Conservation (phyloP, 495 filamentous ascomycete genomes). For the Trichoderma orchidacearum region DNA sequence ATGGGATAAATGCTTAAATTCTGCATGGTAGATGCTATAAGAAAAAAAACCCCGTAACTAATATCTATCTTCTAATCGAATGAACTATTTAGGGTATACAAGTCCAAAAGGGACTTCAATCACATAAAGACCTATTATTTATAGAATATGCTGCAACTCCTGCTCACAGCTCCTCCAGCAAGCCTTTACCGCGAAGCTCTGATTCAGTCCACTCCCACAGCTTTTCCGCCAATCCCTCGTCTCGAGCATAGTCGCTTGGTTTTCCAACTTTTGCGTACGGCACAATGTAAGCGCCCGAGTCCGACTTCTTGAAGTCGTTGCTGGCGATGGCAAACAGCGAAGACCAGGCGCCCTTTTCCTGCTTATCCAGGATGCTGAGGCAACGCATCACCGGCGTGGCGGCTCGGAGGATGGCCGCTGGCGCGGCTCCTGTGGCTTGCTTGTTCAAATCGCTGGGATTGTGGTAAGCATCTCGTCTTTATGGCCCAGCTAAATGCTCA, state of each 20-base stretch:
- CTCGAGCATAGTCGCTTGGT: conserved; percentile 4
- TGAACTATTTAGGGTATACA: too few relatives aligned
- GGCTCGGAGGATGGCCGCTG: conserved; percentile 1
- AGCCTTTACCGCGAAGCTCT: conserved; percentile 8
- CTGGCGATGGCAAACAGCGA: conserved; percentile 9
- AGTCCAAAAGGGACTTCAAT: too few relatives aligned
- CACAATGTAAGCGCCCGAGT: conserved; percentile 5
- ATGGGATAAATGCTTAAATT: too few relatives aligned
- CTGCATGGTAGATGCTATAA: too few relatives aligned
- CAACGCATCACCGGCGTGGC: conserved; percentile 4
- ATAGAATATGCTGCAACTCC: too few relatives aligned
- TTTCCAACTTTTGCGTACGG: conserved; percentile 8
- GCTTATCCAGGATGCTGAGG: conserved; percentile 4
- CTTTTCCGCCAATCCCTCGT: conserved; percentile 8
- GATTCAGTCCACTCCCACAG: conserved; percentile 17
- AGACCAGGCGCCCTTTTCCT: conserved; percentile 7
- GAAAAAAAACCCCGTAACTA: too few relatives aligned
- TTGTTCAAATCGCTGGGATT: conserved; percentile 1
- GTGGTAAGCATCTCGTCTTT: background rate
- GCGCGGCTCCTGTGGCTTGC: conserved; percentile 1
- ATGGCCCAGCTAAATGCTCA: background rate
- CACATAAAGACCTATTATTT: too few relatives aligned
- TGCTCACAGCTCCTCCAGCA: conserved; percentile 4
- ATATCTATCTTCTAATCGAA: too few relatives aligned
- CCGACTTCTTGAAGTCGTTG: conserved; percentile 1